Evolutionary conservation across 495 filamentous ascomycete species (phyloP).

Genomic region (Annulohypoxylon bovei): DNA sequence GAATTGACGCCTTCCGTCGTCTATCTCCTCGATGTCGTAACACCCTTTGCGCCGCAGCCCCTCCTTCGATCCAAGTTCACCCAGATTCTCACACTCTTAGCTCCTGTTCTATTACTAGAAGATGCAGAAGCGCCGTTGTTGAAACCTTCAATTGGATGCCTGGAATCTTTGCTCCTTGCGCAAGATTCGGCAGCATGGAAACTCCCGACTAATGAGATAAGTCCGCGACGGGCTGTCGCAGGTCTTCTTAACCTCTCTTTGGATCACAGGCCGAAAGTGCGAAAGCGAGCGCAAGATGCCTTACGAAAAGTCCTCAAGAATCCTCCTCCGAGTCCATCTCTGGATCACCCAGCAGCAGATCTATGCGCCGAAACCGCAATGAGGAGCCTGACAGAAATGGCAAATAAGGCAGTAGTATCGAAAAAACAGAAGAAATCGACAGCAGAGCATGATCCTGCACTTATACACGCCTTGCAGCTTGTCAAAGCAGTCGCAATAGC

Average conservation of each 20-base stretch:
- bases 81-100: constrained; percentile 87
- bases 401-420: constrained; percentile 64
- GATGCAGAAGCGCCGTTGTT: constrained; percentile 91
- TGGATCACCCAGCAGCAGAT: constrained; percentile 93
- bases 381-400: constrained; percentile 75
- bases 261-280: constrained; percentile 92
- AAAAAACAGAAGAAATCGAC: constrained; percentile 74
- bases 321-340: constrained; percentile 85
- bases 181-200: constrained; percentile 92
- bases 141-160: constrained; percentile 87
- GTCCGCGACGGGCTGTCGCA: constrained; percentile 87
- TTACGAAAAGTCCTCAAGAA: constrained; percentile 81
- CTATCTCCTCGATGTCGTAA: constrained; percentile 93
- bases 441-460: constrained; percentile 75
- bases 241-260: constrained; percentile 85
- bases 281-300: constrained; percentile 93
- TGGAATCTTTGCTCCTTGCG: constrained; percentile 86
- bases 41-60: constrained; percentile 80
- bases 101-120: constrained; percentile 77
- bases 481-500: constrained; percentile 86
- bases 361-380: constrained; percentile 94
- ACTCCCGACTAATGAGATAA: constrained; percentile 79
- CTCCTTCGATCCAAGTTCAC: constrained; percentile 92
- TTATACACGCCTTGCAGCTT: constrained; percentile 91
- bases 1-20: constrained; percentile 88